phyloP scores from a whole-genome alignment of 495 filamentous ascomycete species.

The Aspergillus diversus region DNA sequence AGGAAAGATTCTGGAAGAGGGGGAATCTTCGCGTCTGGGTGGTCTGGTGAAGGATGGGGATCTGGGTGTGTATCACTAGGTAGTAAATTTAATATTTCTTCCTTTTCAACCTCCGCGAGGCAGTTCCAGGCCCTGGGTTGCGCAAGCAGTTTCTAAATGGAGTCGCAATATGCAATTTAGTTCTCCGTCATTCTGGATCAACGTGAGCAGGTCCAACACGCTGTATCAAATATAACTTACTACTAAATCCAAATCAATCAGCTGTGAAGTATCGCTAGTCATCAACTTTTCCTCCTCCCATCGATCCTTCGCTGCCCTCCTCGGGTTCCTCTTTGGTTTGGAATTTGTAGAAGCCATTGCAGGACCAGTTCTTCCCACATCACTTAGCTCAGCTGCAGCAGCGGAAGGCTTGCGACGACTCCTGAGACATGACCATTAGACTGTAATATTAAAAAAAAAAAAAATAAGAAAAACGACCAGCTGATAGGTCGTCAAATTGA shows the following conservation, averaged over 20 bases:
- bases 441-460: constrained; percentile 15
- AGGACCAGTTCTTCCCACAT: constrained; percentile 26
- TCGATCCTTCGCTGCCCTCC: constrained; percentile 36
- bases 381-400: constrained; percentile 23
- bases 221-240: constrained; percentile 40
- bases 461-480: constrained; percentile 7
- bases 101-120: constrained; percentile 58
- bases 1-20: constrained; percentile 49
- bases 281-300: constrained; percentile 56
- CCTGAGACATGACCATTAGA: constrained; percentile 15
- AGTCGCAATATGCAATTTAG: constrained; percentile 3
- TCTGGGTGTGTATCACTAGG: constrained; percentile 52
- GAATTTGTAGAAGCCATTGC: constrained; percentile 28
- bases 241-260: constrained; percentile 59
- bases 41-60: constrained; percentile 36
- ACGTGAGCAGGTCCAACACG: no score
- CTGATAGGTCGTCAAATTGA: constrained; percentile 3
- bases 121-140: constrained; percentile 60
- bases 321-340: constrained; percentile 39
- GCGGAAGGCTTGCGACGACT: constrained; percentile 5
- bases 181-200: background rate
- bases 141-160: constrained; percentile 56
- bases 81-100: constrained; percentile 57
- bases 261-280: constrained; percentile 57
- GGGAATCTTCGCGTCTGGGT: constrained; percentile 38